Conservation (phyloP, 305 asterid species). For the Fraxinus sp. region DNA sequence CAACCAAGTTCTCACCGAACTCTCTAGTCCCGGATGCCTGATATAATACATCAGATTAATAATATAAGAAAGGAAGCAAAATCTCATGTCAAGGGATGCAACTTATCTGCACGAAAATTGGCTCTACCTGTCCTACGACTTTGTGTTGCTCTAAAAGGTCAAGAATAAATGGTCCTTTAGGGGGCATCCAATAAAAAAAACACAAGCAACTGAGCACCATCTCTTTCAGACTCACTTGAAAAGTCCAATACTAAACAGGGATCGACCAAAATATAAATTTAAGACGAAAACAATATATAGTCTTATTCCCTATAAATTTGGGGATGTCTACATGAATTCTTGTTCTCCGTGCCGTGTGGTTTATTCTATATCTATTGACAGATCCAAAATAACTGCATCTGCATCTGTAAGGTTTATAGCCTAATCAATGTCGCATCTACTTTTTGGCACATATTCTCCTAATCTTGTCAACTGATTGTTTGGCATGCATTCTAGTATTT, state of each 20-base stretch:
- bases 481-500: not conserved
- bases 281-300: not conserved
- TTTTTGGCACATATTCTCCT: not conserved
- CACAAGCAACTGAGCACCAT: not conserved
- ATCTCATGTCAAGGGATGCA: slow-evolving; percentile 12
- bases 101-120: slow-evolving; percentile 8
- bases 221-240: not conserved
- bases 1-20: slow-evolving; percentile 61
- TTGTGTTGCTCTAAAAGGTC: slow-evolving; percentile 3
- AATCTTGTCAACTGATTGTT: not conserved
- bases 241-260: not conserved
- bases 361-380: not conserved
- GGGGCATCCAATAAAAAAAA: not conserved
- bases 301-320: not conserved
- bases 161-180: slow-evolving; percentile 9
- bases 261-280: not conserved
- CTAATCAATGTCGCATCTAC: not conserved
- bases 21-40: slow-evolving; percentile 57
- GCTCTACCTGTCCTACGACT: not conserved
- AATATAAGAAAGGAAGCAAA: slow-evolving; percentile 1
- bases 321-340: not conserved
- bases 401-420: not conserved
- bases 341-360: not conserved
- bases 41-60: slow-evolving; percentile 22
- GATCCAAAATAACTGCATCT: not conserved